phyloP scores from a whole-genome alignment of 2,329 filamentous ascomycete species.

The Teratosphaeria viscida region DNA sequence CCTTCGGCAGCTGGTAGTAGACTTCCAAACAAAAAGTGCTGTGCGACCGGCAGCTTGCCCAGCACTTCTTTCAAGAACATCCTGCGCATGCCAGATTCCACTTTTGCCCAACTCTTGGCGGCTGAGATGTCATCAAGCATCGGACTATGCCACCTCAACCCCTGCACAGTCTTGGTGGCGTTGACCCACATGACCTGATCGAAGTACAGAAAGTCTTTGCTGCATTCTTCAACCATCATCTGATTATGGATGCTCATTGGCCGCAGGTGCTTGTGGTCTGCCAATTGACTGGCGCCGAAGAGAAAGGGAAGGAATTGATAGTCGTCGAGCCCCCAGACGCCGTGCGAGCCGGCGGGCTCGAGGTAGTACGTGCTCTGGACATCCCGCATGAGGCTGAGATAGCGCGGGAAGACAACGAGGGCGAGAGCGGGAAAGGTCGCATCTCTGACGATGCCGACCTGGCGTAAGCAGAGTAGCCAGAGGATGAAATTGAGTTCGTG shows the following conservation, averaged over 20 bases:
- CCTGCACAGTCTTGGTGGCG: slow-evolving; percentile 89
- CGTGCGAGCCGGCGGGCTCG: slow-evolving; percentile 56
- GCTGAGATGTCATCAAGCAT: slow-evolving; percentile 98
- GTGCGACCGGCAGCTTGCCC: slow-evolving; percentile 92
- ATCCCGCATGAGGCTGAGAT: slow-evolving; percentile 75
- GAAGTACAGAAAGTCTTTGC: slow-evolving; percentile 75
- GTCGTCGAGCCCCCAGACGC: slow-evolving; percentile 44
- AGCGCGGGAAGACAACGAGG: slow-evolving; percentile 68
- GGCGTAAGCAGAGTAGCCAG: slow-evolving; percentile 90
- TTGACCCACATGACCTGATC: slow-evolving; percentile 92
- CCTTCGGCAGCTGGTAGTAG: slow-evolving; percentile 68
- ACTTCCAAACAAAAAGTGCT: slow-evolving; percentile 91
- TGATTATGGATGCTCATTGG: slow-evolving; percentile 67
- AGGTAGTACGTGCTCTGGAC: slow-evolving; percentile 92
- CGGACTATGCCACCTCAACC: slow-evolving; percentile 88
- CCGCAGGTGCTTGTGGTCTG: slow-evolving; percentile 55
- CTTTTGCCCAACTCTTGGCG: slow-evolving; percentile 80
- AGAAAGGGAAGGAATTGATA: slow-evolving; percentile 45
- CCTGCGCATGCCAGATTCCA: slow-evolving; percentile 87
- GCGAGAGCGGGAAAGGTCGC: slow-evolving; percentile 64
- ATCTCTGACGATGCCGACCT: slow-evolving; percentile 54
- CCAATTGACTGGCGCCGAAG: slow-evolving; percentile 40
- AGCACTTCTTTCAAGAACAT: slow-evolving; percentile 95
- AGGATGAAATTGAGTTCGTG: slow-evolving; percentile 96
- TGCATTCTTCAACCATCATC: slow-evolving; percentile 77